Evolutionary conservation across 2,329 filamentous ascomycete genomes (phyloP).

Genomic region (Paradendryphiella salina): DNA sequence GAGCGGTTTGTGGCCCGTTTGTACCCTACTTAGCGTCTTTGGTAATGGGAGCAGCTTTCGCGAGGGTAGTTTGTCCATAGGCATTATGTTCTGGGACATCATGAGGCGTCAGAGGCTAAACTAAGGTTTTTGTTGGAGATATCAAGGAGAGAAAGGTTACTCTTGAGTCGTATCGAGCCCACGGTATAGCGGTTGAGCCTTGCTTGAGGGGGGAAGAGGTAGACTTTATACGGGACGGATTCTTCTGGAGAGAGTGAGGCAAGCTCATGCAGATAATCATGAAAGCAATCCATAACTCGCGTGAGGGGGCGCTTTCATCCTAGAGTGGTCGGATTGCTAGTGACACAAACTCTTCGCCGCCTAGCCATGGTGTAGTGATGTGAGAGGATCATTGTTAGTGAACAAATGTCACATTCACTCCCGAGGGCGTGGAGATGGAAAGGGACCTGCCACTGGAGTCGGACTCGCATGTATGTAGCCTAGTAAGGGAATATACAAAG

Average conservation of each 20-base stretch:
- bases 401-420: background rate
- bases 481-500: no score
- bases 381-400: background rate
- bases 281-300: background rate
- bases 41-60: background rate
- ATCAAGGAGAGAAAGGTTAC: no score
- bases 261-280: background rate
- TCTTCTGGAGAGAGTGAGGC: background rate
- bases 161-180: no score
- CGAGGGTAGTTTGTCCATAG: background rate
- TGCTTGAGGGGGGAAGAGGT: background rate
- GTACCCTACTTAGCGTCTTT: no score
- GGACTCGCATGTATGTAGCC: no score
- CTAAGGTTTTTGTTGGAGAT: background rate
- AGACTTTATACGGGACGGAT: background rate
- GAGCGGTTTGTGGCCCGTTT: background rate
- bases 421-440: no score
- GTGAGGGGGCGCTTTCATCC: background rate
- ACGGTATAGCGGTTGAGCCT: no score
- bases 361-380: background rate
- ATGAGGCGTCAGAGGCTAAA: background rate
- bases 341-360: background rate
- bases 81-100: background rate
- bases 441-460: no score
- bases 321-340: background rate